Percentiles rank a stretch among this genome's conserved stretches.
phyloP scores from a whole-genome alignment of 176 grass and related monocot genomes.

The Aegilops longissima region DNA sequence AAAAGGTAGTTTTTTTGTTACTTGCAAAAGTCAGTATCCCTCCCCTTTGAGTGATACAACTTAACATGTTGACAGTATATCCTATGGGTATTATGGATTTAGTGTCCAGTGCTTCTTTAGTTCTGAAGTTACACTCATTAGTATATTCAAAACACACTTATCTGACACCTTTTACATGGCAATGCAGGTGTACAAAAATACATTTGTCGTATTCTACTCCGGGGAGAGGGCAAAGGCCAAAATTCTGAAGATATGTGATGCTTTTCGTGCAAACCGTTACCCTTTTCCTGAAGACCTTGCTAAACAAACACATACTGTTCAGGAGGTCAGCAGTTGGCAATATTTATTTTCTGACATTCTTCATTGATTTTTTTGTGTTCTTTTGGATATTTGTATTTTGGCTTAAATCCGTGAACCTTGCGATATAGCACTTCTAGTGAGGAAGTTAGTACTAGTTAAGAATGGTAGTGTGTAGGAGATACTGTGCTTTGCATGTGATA shows the following conservation, averaged over 20 bases:
- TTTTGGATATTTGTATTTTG: background rate
- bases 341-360: constrained; percentile 19
- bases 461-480: background rate
- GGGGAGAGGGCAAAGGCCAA: constrained; percentile 85
- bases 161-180: background rate
- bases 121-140: constrained; percentile 2
- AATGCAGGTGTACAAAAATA: constrained; percentile 77
- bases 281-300: constrained; percentile 77
- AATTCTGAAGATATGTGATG: constrained; percentile 97
- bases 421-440: background rate
- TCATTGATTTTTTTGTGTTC: background rate
- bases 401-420: background rate
- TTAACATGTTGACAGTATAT: constrained; percentile 24
- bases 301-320: constrained; percentile 70
- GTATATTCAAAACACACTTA: constrained; percentile 13
- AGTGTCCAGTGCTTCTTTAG: background rate
- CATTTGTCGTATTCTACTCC: constrained; percentile 93
- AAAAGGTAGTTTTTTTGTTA: constrained; percentile 55
- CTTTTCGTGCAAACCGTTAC: constrained; percentile 93
- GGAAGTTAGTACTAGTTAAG: constrained; percentile 8
- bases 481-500: constrained; percentile 19
- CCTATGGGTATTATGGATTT: background rate
- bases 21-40: background rate
- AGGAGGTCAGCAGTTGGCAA: constrained; percentile 60
- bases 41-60: background rate